Base-by-base conservation (phyloP, 148 eudicot species). In the Rheum nobile region DNA sequence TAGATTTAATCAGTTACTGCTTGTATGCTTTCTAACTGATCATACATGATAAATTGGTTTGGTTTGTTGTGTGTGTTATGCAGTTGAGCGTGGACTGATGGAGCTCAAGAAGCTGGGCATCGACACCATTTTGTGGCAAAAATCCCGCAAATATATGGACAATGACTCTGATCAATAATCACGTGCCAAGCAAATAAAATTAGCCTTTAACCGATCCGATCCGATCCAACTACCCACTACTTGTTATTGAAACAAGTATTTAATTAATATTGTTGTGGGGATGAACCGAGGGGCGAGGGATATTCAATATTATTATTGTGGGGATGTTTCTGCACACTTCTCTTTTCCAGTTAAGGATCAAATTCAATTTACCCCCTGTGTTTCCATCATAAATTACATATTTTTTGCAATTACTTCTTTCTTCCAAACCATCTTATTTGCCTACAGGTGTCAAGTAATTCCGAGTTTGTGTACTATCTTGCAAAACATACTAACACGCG, bases 71-170 rank as follows among this genome's bases (percentile, higher is more conserved):
- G 10, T 38, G 61, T 63, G 10, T 74, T 35, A 55, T 50, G 8
- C 87, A 93, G 98, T 82, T 71, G 98, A 89, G 79, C 87, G 92
- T 32, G 87, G 97, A 29, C 83, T 93, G 14, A n/a, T 84, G 82
- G 98, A 93, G 86, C 87, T 93, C 28, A 79, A 84, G 81, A 93
- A 89, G 84, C 71, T 91, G 74, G 94, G 89, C 24, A 61, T 93
- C 24, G 98, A 93, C 81, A 82, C 80, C 10, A 86, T 86, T 75
- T 83, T 93, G 76, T 93, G 98, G 98, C 85, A 88, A 85, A 85
- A 81, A 79, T 82, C 87, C 19, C 87, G 96, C 61, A 82, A 80
- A 69, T 78, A 80, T 77, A 71, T 80, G 31, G 88, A 88, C 65
- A 81, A 73, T 19, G 84, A 87, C 69, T 77, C 83, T 7, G 61